A percentile compares a stretch with the other conserved stretches of the same genome.
phyloP scores from a whole-genome alignment of 2,329 filamentous ascomycete species.

The Cephalotrichum gorgonifer region DNA sequence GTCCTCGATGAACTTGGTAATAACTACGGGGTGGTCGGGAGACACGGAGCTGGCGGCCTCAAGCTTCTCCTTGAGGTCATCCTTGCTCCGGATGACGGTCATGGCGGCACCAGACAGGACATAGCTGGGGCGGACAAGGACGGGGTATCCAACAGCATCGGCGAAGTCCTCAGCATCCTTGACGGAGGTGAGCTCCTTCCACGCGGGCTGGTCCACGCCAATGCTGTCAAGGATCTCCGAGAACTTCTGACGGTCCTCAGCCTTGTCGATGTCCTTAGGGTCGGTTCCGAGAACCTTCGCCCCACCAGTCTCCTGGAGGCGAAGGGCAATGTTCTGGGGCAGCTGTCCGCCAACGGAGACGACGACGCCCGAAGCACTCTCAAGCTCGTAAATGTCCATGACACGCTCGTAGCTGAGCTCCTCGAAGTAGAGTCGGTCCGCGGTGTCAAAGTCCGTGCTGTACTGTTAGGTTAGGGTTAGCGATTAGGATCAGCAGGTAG shows the following conservation, averaged over 20 bases:
- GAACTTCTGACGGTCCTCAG: conserved; percentile 97
- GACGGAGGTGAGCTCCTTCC: conserved; percentile 93
- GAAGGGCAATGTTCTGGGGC: conserved; percentile 93
- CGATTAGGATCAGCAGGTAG: too few species aligned
- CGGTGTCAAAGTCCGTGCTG: conserved; percentile 75
- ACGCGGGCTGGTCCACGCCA: conserved; percentile 90
- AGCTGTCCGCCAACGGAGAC: conserved; percentile 94
- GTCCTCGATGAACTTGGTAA: conserved; percentile 96
- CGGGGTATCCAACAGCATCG: conserved; percentile 77
- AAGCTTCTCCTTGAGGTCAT: conserved; percentile 90
- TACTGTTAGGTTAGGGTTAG: too few species aligned
- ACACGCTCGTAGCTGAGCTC: conserved; percentile 95
- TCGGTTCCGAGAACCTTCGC: conserved; percentile 89
- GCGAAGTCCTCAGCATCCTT: conserved; percentile 82
- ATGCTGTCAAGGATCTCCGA: conserved; percentile 95
- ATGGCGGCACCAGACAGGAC: conserved; percentile 96
- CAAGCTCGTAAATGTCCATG: conserved; percentile 97
- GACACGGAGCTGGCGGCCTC: conserved; percentile 83
- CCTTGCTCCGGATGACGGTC: conserved; percentile 85
- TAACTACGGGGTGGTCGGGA: conserved; percentile 94
- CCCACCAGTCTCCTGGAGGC: conserved; percentile 81
- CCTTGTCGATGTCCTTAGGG: conserved; percentile 91
- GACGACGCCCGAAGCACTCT: conserved; percentile 74
- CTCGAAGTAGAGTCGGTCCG: conserved; percentile 92
- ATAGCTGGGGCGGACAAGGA: conserved; percentile 89